phyloP scores from a whole-genome alignment of 805 yeast species.

The Lipomyces yamadae region DNA sequence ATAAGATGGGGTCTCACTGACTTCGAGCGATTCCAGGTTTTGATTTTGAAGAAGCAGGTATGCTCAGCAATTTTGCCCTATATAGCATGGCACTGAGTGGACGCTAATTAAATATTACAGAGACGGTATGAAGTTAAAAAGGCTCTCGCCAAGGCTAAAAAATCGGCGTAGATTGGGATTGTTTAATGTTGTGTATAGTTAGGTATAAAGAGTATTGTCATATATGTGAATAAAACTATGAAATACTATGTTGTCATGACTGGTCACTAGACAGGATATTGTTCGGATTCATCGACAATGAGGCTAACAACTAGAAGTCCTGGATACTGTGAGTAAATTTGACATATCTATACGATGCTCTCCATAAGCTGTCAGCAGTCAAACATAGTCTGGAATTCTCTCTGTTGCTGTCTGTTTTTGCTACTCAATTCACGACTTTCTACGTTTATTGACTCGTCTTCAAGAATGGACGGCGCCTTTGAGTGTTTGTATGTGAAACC shows the following conservation, averaged over 20 bases:
- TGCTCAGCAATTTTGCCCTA: background rate
- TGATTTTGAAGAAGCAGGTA: slow-evolving; percentile 91
- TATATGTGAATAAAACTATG: slow-evolving; percentile 22
- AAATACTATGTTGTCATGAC: slow-evolving; percentile 1
- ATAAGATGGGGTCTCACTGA: slow-evolving; percentile 92
- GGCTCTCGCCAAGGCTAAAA: slow-evolving; percentile 89
- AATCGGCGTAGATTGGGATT: slow-evolving; percentile 31
- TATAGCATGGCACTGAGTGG: background rate
- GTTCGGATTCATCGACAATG: background rate
- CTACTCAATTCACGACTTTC: slow-evolving; percentile 12
- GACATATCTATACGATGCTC: background rate
- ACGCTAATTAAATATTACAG: slow-evolving; percentile 7
- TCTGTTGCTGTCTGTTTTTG: slow-evolving; percentile 17
- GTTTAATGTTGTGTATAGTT: slow-evolving; percentile 28
- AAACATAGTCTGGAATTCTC: slow-evolving; percentile 29
- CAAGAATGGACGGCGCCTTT: slow-evolving; percentile 37
- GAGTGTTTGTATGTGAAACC: slow-evolving; percentile 97
- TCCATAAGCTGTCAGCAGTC: slow-evolving; percentile 1
- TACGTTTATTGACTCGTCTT: slow-evolving; percentile 21
- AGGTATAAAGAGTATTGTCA: slow-evolving; percentile 16
- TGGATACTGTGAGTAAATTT: background rate
- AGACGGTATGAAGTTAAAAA: slow-evolving; percentile 92
- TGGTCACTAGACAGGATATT: background rate
- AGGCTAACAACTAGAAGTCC: background rate
- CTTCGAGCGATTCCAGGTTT: slow-evolving; percentile 99